Percentiles rank a stretch among this genome's conserved stretches.
Conservation (phyloP, 176 grass and related monocot genomes). For the Aegilops speltoides region DNA sequence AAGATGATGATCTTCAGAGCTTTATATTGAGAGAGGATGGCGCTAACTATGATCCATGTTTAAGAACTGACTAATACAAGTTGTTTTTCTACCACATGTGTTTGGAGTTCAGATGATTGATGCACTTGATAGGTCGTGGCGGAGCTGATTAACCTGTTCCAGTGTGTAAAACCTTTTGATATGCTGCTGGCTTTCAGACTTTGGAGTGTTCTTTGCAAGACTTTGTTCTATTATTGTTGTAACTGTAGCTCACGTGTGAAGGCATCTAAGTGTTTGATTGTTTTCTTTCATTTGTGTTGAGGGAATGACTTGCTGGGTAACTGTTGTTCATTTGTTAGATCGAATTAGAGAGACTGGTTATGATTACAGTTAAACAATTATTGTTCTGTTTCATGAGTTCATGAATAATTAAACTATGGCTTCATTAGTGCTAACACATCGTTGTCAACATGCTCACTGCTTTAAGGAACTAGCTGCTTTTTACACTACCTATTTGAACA, state of each 20-base stretch:
- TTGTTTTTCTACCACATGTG: not conserved
- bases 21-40: not conserved
- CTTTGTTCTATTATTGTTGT: not conserved
- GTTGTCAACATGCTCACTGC: too few relatives aligned
- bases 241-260: too few relatives aligned
- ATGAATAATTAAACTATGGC: not conserved
- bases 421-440: too few relatives aligned
- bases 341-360: too few relatives aligned
- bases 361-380: not conserved
- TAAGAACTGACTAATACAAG: not conserved
- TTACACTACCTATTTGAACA: too few relatives aligned
- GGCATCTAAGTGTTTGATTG: not conserved
- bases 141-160: not conserved
- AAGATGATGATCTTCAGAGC: not conserved
- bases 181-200: not conserved
- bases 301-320: not conserved
- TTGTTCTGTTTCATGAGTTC: not conserved
- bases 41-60: conserved; percentile 33
- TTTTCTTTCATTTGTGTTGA: not conserved
- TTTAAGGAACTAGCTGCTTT: too few relatives aligned
- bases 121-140: conserved; percentile 5
- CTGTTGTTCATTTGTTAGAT: not conserved
- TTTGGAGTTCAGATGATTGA: conserved; percentile 18
- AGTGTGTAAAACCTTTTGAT: conserved; percentile 16
- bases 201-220: not conserved